Base-by-base conservation (phyloP, 2,329 filamentous ascomycete genomes). In the Daldinia sp. region DNA sequence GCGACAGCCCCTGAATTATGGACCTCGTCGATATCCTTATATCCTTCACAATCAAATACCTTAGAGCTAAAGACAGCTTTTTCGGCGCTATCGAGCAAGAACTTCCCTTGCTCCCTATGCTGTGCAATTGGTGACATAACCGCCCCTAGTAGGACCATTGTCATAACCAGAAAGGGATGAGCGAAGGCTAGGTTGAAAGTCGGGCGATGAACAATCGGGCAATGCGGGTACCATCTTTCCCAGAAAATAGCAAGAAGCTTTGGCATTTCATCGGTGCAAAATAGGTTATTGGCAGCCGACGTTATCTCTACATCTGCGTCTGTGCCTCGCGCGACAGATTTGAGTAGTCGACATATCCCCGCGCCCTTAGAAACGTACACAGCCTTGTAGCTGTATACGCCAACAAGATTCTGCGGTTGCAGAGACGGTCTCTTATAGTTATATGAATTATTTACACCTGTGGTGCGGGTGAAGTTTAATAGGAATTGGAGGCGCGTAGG, bases 381-480 rank as follows among this genome's bases (percentile, higher is more conserved):
- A 28, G 28, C n/a, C 28, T 28, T 35, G 18, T 23, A 48, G 15
- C 44, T 48, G 23, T 28, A 53, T 35, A 35, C 50, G 12, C 50
- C 50, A 5, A 35, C 7, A 6, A 20, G 50, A 20, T n/a, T 53
- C 50, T 35, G 50, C 6, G 28, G 26, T 6, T 53, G 30, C n/a
- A 53, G 33, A 35, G 50, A 53, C 18, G 50, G 50, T n/a, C 50
- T 18, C 15, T 10, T 35, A 10, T 53, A 53, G 9, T 53, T 53
- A 53, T 53, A 53, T 53, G 50, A 53, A n/a, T 18, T 53, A 23
- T 53, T 53, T 15, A 53, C 50, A 3, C 50, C 50, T 18, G 50
- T 53, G 6, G 50, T 53, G 7, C 50, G 50, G 20, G 50, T 53
- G 30, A 53, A 53, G 30, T 53, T 53, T 23, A 53, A 35, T 15